These are phyloP conservation scores for Arabidopsis hybrid DNA, from an alignment of 441 rosid species.

Conservation along the genomic window DNA sequence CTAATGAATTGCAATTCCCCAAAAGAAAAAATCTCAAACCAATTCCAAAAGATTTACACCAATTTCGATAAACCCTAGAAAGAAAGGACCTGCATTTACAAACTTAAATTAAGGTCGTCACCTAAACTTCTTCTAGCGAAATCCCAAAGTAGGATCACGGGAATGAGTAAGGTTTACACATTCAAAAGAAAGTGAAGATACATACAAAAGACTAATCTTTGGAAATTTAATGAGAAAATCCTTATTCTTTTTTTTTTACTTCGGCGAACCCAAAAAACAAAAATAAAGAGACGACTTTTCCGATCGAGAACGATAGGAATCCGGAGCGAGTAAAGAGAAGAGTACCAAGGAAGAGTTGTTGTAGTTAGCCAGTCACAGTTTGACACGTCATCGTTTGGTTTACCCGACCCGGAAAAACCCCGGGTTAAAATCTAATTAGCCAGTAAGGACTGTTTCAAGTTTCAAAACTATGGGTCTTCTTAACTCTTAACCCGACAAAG, in stretches of 20 bases:
- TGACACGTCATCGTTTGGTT: conserved; percentile 33
- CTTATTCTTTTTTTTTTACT: conserved; percentile 21
- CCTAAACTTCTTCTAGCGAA: conserved; percentile 24
- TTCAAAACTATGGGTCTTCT: not conserved
- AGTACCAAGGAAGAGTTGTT: conserved; percentile 27
- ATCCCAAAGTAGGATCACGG: conserved; percentile 38
- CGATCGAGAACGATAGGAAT: conserved; percentile 45
- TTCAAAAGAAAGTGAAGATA: conserved; percentile 7
- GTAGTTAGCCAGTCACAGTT: conserved; percentile 21
- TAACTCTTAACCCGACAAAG: not conserved
- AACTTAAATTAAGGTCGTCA: conserved; percentile 7
- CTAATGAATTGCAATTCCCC: conserved; percentile 13
- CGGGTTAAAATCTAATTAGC: no score
- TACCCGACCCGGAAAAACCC: no score
- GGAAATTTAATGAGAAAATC: not conserved
- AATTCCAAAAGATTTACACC: conserved; percentile 26
- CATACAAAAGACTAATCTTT: not conserved
- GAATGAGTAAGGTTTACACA: conserved; percentile 28
- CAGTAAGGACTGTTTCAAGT: no score
- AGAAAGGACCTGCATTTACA: conserved; percentile 33
- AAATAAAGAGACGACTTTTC: conserved; percentile 35
- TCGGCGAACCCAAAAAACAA: not conserved
- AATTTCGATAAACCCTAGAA: conserved; percentile 32
- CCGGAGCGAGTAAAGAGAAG: conserved; percentile 17
- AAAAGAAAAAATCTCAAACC: not conserved